Percentiles rank a stretch among this genome's conserved stretches.
These are phyloP conservation scores for Moesziomyces globuligerus DNA, from an alignment of 1,284 basidiomycete species.

Conservation along the genomic window DNA sequence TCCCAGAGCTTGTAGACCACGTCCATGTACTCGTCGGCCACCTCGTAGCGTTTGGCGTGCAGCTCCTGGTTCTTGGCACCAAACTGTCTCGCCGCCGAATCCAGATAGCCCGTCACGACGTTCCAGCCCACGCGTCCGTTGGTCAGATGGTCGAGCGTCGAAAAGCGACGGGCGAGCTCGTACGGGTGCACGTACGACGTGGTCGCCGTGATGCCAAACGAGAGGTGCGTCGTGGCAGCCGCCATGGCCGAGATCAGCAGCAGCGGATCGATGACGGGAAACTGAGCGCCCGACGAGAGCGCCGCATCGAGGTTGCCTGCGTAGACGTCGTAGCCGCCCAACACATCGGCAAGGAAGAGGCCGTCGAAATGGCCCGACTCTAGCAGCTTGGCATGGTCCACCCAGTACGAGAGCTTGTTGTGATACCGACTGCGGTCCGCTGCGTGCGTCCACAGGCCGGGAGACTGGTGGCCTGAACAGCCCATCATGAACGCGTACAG, in stretches of 20 bases:
- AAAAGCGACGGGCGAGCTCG: conserved; percentile 65
- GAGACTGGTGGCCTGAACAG: conserved; percentile 59
- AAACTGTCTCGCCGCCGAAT: conserved; percentile 65
- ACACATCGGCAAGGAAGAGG: conserved; percentile 63
- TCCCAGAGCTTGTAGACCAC: conserved; percentile 69
- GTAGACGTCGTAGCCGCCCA: conserved; percentile 64
- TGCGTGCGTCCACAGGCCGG: conserved; percentile 56
- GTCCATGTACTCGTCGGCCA: conserved; percentile 62
- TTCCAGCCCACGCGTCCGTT: conserved; percentile 68
- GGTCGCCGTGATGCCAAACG: conserved; percentile 61
- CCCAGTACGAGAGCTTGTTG: conserved; percentile 62
- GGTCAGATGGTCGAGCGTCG: conserved; percentile 68
- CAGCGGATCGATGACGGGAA: conserved; percentile 60
- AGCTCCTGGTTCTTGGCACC: conserved; percentile 56
- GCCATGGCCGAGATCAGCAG: conserved; percentile 61
- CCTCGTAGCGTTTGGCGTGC: conserved; percentile 58
- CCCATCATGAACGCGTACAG: conserved; percentile 59
- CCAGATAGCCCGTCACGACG: conserved; percentile 67
- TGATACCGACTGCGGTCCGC: conserved; percentile 50
- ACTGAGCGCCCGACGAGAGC: conserved; percentile 57
- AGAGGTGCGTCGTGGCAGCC: conserved; percentile 52
- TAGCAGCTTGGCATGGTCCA: conserved; percentile 57
- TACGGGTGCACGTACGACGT: conserved; percentile 66
- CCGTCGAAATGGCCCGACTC: conserved; percentile 58
- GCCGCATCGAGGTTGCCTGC: conserved; percentile 52